Evolutionary conservation across 1,284 basidiomycete genomes (phyloP).

Genomic region (Pascua guehoae): DNA sequence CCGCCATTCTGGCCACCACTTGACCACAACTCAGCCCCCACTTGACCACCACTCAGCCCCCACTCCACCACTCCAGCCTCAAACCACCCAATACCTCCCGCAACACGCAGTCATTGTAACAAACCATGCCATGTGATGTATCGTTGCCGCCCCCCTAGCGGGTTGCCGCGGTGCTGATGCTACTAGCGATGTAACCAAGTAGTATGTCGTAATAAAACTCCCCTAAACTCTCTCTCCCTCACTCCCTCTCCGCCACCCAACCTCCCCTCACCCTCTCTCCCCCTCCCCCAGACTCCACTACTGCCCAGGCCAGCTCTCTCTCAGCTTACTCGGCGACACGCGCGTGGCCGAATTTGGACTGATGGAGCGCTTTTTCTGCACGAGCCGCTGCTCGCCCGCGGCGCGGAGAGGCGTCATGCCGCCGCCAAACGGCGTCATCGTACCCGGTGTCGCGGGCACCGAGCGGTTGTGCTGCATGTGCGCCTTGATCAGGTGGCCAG

Average conservation of each 20-base stretch:
- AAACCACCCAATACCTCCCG: too few species aligned
- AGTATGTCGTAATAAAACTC: too few species aligned
- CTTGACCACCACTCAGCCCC: too few species aligned
- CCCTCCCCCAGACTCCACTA: not conserved
- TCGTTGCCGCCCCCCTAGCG: too few species aligned
- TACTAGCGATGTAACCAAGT: not conserved
- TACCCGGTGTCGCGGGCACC: slow-evolving; percentile 44
- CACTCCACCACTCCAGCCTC: too few species aligned
- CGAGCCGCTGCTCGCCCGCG: not conserved
- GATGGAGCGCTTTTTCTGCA: not conserved
- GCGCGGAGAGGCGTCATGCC: slow-evolving; percentile 35
- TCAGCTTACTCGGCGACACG: slow-evolving; percentile 8
- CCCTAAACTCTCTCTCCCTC: not conserved
- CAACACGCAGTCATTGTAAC: too few species aligned
- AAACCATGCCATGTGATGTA: slow-evolving; percentile 3
- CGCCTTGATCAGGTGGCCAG: slow-evolving; percentile 83
- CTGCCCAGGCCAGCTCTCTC: slow-evolving; percentile 14
- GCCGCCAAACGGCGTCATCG: slow-evolving; percentile 33
- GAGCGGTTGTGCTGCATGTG: slow-evolving; percentile 60
- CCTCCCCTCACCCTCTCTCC: not conserved
- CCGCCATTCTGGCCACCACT: too few species aligned
- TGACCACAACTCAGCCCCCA: too few species aligned
- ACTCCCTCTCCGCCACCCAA: not conserved
- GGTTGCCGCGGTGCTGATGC: not conserved
- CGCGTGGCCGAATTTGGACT: not conserved